These are phyloP conservation scores for Grosmannia penicillata DNA, from an alignment of 2,329 filamentous ascomycete genomes.

Conservation along the genomic window DNA sequence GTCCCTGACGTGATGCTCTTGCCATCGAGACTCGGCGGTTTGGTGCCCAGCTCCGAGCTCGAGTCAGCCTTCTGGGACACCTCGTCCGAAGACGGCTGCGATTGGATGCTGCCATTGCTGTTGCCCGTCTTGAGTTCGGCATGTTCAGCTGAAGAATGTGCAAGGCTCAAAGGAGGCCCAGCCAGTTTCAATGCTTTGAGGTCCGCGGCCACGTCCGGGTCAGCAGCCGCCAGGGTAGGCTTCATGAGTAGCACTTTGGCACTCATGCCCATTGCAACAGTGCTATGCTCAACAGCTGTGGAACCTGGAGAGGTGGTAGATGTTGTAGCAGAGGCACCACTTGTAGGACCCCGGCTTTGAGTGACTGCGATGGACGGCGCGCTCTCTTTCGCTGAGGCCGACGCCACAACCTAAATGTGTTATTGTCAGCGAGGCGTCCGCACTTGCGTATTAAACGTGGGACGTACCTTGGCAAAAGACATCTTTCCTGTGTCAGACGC, in stretches of 20 bases:
- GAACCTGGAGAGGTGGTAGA: no score
- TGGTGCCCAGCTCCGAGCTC: slow-evolving; percentile 52
- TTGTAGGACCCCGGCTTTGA: no score
- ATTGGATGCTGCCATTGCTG: slow-evolving; percentile 22
- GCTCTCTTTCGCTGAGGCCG: slow-evolving; percentile 4
- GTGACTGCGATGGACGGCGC: slow-evolving; percentile 3
- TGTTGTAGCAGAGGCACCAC: not conserved
- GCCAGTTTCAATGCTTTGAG: slow-evolving; percentile 16
- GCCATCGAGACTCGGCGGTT: slow-evolving; percentile 79
- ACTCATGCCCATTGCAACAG: no score
- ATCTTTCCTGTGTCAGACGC: slow-evolving; percentile 37
- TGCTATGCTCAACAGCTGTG: no score
- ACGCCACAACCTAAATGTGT: slow-evolving; percentile 11
- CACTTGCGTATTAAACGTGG: not conserved
- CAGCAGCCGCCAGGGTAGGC: not conserved
- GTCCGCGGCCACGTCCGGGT: not conserved
- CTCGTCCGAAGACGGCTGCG: slow-evolving; percentile 35
- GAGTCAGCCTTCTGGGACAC: slow-evolving; percentile 45
- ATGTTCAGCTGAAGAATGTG: slow-evolving; percentile 21
- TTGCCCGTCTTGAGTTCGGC: slow-evolving; percentile 20
- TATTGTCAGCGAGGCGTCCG: no score
- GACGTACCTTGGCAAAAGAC: slow-evolving; percentile 62
- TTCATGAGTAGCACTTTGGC: not conserved
- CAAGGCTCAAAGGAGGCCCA: no score
- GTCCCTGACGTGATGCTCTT: slow-evolving; percentile 91